Evolutionary conservation across 108 stramenopile genomes (phyloP).

Genomic region (Seminavis robusta): DNA sequence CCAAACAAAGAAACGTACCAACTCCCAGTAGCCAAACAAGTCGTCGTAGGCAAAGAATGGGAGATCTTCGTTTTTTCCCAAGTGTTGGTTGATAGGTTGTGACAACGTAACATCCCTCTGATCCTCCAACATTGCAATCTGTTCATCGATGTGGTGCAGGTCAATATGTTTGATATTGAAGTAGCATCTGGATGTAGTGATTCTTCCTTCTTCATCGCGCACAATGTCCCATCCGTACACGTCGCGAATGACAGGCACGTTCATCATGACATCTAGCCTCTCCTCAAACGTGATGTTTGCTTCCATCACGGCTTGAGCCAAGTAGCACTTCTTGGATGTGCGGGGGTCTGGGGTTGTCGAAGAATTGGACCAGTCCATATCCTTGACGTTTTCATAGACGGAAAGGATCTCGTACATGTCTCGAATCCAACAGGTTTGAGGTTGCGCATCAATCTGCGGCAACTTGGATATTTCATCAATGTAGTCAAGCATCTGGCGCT

Average conservation of each 20-base stretch:
- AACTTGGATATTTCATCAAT: background rate
- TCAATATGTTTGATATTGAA: background rate
- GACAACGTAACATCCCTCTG: background rate
- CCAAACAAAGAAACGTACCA: too few species aligned
- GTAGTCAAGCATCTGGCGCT: background rate
- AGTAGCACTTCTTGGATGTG: too few species aligned
- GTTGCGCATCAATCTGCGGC: background rate
- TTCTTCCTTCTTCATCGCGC: background rate
- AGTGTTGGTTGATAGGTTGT: background rate
- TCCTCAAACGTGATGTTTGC: background rate
- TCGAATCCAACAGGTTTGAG: background rate
- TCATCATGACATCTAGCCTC: background rate
- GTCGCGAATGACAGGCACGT: background rate
- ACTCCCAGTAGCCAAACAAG: background rate
- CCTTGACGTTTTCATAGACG: background rate
- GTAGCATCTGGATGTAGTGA: background rate
- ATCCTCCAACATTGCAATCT: background rate
- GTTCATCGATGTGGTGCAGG: background rate
- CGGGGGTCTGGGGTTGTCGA: too few species aligned
- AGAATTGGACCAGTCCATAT: too few species aligned
- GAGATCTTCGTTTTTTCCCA: background rate
- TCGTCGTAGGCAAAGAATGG: background rate
- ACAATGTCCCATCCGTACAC: background rate
- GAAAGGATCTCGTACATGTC: background rate
- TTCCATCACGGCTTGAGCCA: too few species aligned